Base-by-base conservation (phyloP, 2,329 filamentous ascomycete genomes). In the Pseudogymnoascus sp. region DNA sequence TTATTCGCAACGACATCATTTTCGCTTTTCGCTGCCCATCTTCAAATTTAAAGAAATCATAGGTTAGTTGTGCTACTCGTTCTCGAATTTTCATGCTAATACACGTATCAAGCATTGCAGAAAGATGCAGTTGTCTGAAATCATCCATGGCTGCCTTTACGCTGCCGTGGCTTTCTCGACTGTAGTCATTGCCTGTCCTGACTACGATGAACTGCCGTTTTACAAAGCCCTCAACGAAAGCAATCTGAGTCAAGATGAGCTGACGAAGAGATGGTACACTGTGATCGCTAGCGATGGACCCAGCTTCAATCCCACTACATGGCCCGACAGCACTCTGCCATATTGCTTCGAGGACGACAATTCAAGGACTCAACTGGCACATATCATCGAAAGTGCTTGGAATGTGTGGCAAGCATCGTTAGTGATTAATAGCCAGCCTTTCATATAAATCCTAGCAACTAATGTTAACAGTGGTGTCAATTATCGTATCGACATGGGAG, bases 401-500 rank as follows among this genome's bases (percentile, higher is more conserved):
- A 56, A 56, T 7, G 3, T 56, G 11, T 56, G 50, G 50, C 50
- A 56, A 56, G 50, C 50, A 56, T 34, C 50, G 50, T 56, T 14
- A 56, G 50, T 56, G 8, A 34, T 36, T 18, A 0, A 18, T 36
- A 18, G 5, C 2, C 21, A 8, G 28, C 18, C 16, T 56, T 56
- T 34, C 8, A 18, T 34, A 10, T 18, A 11, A 34, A 46, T 6
- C 4, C 6, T 42, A 61, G 11, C 11, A 12, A 23, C 60, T 61
- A 42, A 61, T 3, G 14, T 16, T 31, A 28, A 23, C 14, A 61
- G 60, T 61, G 60, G 60, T 8, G 60, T 61, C 25, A 31, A 28
- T 14, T 61, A 61, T 28, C 37, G 25, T 21, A 61, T 61, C 28
- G 37, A 61, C 28, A 61, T 61, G 60, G 60, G 60, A 61, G 60